These are phyloP conservation scores for Wickerhamiella spandovensis DNA, from an alignment of 805 yeast species.

Conservation along the genomic window DNA sequence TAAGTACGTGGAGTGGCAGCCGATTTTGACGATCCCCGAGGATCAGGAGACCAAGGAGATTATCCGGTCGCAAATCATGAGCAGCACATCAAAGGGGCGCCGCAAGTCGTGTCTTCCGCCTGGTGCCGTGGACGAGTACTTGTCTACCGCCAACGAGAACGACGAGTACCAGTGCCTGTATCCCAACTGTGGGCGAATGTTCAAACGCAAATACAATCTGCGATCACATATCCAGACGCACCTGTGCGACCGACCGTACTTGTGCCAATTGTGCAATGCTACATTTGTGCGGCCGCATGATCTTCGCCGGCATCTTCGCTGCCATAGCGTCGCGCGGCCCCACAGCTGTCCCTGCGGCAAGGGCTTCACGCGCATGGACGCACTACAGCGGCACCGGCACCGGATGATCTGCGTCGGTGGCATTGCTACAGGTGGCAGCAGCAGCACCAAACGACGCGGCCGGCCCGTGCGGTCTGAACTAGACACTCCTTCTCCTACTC, in stretches of 20 bases:
- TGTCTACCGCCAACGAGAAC: constrained; percentile 65
- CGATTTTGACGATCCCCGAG: constrained; percentile 24
- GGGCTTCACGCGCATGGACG: constrained; percentile 80
- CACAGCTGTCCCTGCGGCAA: constrained; percentile 87
- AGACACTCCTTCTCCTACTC: background rate
- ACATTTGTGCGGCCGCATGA: constrained; percentile 94
- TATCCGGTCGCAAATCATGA: constrained; percentile 20
- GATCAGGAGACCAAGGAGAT: constrained; percentile 23
- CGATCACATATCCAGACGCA: constrained; percentile 96
- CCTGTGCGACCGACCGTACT: constrained; percentile 83
- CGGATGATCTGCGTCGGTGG: constrained; percentile 80
- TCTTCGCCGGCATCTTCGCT: constrained; percentile 74
- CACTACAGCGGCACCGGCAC: constrained; percentile 64
- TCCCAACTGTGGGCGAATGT: constrained; percentile 66
- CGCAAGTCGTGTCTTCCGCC: constrained; percentile 61
- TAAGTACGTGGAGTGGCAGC: constrained; percentile 23
- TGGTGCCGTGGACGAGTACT: constrained; percentile 74
- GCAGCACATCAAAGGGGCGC: constrained; percentile 25
- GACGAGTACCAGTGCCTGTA: constrained; percentile 63
- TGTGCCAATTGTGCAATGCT: constrained; percentile 62
- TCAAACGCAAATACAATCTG: constrained; percentile 80
- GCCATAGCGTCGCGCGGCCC: constrained; percentile 59
- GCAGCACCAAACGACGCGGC: background rate
- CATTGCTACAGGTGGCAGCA: constrained; percentile 15
- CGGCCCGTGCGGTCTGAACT: background rate